phyloP scores from a whole-genome alignment of 495 filamentous ascomycete species.

The Pseudevernia furfuracea region DNA sequence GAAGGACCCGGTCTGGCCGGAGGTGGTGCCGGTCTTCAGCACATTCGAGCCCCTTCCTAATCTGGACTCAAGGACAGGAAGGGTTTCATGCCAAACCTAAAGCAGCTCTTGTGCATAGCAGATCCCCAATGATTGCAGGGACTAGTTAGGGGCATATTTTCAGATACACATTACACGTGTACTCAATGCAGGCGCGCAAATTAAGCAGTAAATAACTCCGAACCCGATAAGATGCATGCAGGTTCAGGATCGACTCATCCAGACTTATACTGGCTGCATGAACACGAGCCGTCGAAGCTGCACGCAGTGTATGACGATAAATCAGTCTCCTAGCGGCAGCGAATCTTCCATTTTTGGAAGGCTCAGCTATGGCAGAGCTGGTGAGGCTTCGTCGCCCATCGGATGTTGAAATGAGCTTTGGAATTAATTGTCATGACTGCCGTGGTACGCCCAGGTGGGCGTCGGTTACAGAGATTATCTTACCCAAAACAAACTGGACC shows the following conservation, averaged over 20 bases:
- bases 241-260: not conserved
- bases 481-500: not conserved
- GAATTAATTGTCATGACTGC: not conserved
- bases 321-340: not conserved
- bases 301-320: not conserved
- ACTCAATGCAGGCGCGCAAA: not conserved
- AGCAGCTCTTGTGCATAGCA: not conserved
- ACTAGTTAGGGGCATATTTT: not conserved
- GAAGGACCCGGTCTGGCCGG: not conserved
- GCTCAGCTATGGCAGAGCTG: not conserved
- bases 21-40: not conserved
- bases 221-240: slow-evolving; percentile 1
- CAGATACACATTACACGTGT: not conserved
- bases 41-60: not conserved
- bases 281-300: not conserved
- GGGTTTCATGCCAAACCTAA: slow-evolving; percentile 1
- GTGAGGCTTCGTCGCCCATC: not conserved
- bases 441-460: not conserved
- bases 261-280: not conserved
- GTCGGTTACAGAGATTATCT: not conserved
- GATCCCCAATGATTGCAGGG: slow-evolving; percentile 1
- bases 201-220: not conserved
- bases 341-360: not conserved
- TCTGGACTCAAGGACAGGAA: not conserved
- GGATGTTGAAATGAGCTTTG: not conserved